Percentiles rank a stretch among this genome's conserved stretches.
Conservation (phyloP, 2,329 filamentous ascomycete genomes). For the Intubia oerlemansii region DNA sequence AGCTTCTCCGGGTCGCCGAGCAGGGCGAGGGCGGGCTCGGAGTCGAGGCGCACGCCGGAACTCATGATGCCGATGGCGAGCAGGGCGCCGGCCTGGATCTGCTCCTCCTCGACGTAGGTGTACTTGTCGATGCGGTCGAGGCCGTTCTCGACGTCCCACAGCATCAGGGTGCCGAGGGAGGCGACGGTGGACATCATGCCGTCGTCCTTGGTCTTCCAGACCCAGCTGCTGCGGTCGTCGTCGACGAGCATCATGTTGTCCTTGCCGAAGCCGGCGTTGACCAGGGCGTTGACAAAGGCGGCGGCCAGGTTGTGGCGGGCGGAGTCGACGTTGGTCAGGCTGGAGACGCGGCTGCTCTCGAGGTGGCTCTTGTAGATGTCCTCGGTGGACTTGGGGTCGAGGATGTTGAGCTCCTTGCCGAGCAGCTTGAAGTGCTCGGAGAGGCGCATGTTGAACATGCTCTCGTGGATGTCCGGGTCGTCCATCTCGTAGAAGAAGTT, state of each 20-base stretch:
- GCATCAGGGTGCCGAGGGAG: constrained; percentile 72
- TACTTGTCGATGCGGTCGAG: constrained; percentile 89
- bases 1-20: constrained; percentile 65
- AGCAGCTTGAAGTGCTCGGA: constrained; percentile 85
- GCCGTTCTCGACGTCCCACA: constrained; percentile 86
- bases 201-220: constrained; percentile 98
- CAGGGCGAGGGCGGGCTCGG: constrained; percentile 75
- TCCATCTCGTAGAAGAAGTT: constrained; percentile 16
- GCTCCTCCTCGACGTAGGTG: constrained; percentile 62
- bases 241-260: constrained; percentile 97
- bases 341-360: constrained; percentile 81
- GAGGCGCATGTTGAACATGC: constrained; percentile 68
- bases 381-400: constrained; percentile 90
- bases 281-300: constrained; percentile 90
- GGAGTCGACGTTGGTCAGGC: constrained; percentile 86
- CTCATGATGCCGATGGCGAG: constrained; percentile 92
- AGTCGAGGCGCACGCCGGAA: constrained; percentile 72
- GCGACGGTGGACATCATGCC: constrained; percentile 95
- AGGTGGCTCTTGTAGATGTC: constrained; percentile 99
- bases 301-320: constrained; percentile 89
- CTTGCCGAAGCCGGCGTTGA: constrained; percentile 84
- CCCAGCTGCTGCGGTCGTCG: constrained; percentile 77
- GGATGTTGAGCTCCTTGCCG: constrained; percentile 87
- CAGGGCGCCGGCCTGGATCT: constrained; percentile 76
- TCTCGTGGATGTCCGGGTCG: constrained; percentile 63